These are phyloP conservation scores for Ascodesmis nigricans DNA, from an alignment of 495 filamentous ascomycete species.

Conservation along the genomic window DNA sequence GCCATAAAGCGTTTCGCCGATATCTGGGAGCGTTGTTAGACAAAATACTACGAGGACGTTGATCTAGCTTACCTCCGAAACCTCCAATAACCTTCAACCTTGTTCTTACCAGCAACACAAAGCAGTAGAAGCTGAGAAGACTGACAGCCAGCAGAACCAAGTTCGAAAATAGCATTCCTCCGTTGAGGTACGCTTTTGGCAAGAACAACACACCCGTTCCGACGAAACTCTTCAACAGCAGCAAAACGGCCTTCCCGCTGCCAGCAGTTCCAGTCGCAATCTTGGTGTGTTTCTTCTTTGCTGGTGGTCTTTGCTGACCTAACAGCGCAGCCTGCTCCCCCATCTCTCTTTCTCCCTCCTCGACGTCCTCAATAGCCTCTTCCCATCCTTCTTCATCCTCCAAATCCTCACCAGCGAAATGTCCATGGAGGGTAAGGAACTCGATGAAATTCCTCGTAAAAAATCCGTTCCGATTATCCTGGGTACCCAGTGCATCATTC, in stretches of 20 bases:
- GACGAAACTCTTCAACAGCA: constrained; percentile 90
- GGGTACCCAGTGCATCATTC: constrained; percentile 16
- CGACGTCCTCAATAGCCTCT: constrained; percentile 69
- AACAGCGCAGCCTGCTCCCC: constrained; percentile 29
- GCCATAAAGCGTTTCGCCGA: constrained; percentile 79
- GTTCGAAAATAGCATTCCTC: constrained; percentile 92
- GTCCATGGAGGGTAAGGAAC: constrained; percentile 81
- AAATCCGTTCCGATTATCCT: constrained; percentile 27
- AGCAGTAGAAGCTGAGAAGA: constrained; percentile 78
- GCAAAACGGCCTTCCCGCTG: constrained; percentile 36
- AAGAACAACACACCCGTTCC: constrained; percentile 95
- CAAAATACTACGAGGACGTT: neutral
- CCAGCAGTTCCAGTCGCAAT: constrained; percentile 20
- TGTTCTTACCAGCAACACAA: constrained; percentile 74
- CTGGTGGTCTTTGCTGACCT: too few species aligned
- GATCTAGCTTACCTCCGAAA: constrained; percentile 35
- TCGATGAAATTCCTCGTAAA: constrained; percentile 85
- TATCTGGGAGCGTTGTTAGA: constrained; percentile 31
- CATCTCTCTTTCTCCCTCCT: constrained; percentile 34
- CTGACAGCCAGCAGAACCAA: constrained; percentile 69
- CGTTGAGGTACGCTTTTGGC: constrained; percentile 59
- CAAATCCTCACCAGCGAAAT: constrained; percentile 89
- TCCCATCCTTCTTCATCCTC: constrained; percentile 38
- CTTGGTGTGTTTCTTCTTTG: constrained; percentile 43
- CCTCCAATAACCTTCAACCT: constrained; percentile 65